Evolutionary conservation across 345 rosid genomes (phyloP).

Genomic region (Citrus medica): DNA sequence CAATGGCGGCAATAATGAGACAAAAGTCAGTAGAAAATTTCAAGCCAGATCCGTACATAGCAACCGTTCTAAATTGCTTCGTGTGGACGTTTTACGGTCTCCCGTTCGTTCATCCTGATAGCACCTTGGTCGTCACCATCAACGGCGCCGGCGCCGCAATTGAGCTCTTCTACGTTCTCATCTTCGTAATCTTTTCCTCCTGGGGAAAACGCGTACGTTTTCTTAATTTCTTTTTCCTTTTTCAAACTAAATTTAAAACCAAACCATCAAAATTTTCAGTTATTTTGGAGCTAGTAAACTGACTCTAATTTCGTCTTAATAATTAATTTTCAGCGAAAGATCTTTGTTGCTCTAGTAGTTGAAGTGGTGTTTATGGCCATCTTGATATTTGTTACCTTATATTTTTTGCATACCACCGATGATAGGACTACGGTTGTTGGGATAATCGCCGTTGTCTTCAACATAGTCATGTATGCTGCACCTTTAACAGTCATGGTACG

Average conservation of each 20-base stretch:
- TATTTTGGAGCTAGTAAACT: background rate
- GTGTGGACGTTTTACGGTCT: conserved; percentile 74
- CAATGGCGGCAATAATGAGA: conserved; percentile 48
- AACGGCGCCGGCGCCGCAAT: conserved; percentile 57
- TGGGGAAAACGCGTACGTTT: conserved; percentile 36
- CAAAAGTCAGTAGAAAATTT: conserved; percentile 46
- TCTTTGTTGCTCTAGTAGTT: conserved; percentile 20
- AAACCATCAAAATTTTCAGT: background rate
- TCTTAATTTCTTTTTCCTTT: background rate
- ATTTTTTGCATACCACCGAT: conserved; percentile 30
- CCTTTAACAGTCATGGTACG: conserved; percentile 74
- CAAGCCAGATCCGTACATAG: conserved; percentile 74
- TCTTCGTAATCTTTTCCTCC: conserved; percentile 47
- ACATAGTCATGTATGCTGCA: conserved; percentile 55
- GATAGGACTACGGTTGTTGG: conserved; percentile 55
- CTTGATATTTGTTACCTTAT: conserved; percentile 36
- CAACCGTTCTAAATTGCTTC: conserved; percentile 62
- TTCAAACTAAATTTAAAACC: too few species aligned
- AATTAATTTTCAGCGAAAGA: conserved; percentile 28
- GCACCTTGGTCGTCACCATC: conserved; percentile 55
- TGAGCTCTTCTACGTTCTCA: conserved; percentile 44
- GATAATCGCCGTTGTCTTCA: conserved; percentile 30
- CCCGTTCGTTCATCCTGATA: conserved; percentile 62
- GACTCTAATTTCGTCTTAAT: background rate
- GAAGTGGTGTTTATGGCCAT: conserved; percentile 46